Evolutionary conservation across 768 basidiomycete species (phyloP), one percentile per base, ranked within the genome.

Genomic region (Dendrothele bispora): DNA sequence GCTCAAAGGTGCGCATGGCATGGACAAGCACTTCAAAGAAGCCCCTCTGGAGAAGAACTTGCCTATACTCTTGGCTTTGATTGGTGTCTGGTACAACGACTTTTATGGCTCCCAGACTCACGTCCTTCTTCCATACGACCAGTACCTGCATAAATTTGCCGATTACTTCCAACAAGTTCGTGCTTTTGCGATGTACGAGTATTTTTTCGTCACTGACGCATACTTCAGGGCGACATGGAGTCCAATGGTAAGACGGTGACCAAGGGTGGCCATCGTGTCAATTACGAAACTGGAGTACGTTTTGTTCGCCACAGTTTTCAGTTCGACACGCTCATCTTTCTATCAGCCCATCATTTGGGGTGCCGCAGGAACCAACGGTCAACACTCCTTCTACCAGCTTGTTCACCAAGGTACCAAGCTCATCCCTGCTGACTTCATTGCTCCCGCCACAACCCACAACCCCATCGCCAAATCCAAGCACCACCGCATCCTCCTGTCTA

Each of bases 381-480:
- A 98, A 67, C 97, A 99, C 73, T 98, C 97, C 7, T 98, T 99
- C 82, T 99, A 99, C 74, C 95, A 98, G 70, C 88, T 98, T 54
- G 77, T 95, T 18, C 92, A 95, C 70, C 93, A 94, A 65, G 92
- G 92, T 42, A 95, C 92, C 32, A 95, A 93, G 73, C 65, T 95
- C 53, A 86, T 95, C 57, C 93, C 93, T 1, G 81, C 88, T 39
- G 93, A 97, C 66, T 95, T 95, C 77, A 75, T 97, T 55, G 93
- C 93, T 2, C 91, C 93, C 17, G 81, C 91, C 12, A 90, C 85
- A 25, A 80, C 89, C 3, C 91, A 90, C 61, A 98, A 98, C 79
- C 93, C 92, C 21, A 85, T 98, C 64, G 74, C 72, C 3, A 51
- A 78, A 59, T 92, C 91, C 7, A 91, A 91, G 68, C 95, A 99